Evolutionary conservation across 208 protist species (phyloP).

Genomic region (Herpetomonas tarakana): DNA sequence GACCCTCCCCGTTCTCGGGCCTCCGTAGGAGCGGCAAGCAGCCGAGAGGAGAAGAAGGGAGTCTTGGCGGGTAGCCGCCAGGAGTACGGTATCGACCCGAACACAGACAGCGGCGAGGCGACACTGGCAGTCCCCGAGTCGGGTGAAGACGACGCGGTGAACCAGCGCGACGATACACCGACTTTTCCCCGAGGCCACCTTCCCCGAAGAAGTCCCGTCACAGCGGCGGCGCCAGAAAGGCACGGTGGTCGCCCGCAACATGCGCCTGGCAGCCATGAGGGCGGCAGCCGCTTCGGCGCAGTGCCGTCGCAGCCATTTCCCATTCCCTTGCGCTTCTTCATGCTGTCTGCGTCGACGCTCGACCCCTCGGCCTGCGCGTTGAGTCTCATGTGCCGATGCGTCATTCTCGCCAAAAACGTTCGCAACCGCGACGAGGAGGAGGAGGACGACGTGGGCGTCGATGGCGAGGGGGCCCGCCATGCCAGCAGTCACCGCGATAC

Average conservation of each 20-base stretch:
- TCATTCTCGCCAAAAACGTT: slow-evolving; percentile 36
- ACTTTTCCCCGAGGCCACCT: too few relatives aligned
- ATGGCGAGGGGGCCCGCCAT: slow-evolving; percentile 2
- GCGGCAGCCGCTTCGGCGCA: background rate
- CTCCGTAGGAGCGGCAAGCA: too few relatives aligned
- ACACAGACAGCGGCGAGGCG: too few relatives aligned
- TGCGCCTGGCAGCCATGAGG: background rate
- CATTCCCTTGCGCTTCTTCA: slow-evolving; percentile 40
- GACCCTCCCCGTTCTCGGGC: too few relatives aligned
- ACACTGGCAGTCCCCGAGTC: too few relatives aligned
- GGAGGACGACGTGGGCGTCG: slow-evolving; percentile 1
- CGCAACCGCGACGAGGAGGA: slow-evolving; percentile 34
- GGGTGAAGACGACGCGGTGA: too few relatives aligned
- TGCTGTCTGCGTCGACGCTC: slow-evolving; percentile 42
- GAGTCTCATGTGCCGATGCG: slow-evolving; percentile 55
- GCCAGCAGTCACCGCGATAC: background rate
- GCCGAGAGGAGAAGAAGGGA: too few relatives aligned
- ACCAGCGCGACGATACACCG: too few relatives aligned
- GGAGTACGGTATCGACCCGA: too few relatives aligned
- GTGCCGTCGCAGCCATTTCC: slow-evolving; percentile 9
- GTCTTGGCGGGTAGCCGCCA: too few relatives aligned
- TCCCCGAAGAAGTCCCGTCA: too few relatives aligned
- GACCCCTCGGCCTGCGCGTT: slow-evolving; percentile 64
- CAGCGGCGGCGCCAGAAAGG: too few relatives aligned
- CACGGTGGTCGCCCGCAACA: background rate